Conservation (phyloP, 2,329 filamentous ascomycete species). For the Aspergillus sojae region DNA sequence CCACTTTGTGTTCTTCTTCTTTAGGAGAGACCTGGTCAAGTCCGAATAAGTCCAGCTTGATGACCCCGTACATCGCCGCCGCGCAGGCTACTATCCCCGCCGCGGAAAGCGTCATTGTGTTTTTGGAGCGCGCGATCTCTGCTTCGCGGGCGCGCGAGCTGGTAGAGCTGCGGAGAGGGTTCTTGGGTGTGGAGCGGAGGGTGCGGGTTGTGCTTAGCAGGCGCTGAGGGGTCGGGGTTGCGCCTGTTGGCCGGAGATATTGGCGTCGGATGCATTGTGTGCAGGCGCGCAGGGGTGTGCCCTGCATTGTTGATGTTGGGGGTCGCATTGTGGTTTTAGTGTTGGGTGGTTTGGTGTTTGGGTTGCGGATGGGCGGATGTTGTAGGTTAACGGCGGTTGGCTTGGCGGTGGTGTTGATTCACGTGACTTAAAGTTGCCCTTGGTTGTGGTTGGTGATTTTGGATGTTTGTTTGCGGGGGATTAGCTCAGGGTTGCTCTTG, state of each 20-base stretch:
- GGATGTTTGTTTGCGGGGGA: not conserved
- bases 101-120: conserved; percentile 37
- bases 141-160: conserved; percentile 22
- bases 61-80: conserved; percentile 44
- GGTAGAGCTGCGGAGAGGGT: conserved; percentile 33
- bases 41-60: conserved; percentile 41
- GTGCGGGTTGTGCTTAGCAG: conserved; percentile 31
- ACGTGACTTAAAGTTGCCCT: not conserved
- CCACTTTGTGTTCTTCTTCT: conserved; percentile 12
- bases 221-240: conserved; percentile 11
- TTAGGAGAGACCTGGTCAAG: conserved; percentile 16
- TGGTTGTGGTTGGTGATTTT: not conserved
- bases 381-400: not conserved
- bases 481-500: not conserved
- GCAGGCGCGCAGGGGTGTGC: conserved; percentile 30
- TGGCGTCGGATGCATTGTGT: conserved; percentile 28
- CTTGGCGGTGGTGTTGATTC: not conserved
- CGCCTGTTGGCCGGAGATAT: conserved; percentile 14
- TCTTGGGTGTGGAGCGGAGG: conserved; percentile 29
- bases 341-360: not conserved
- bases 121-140: conserved; percentile 31
- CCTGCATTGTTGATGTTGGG: conserved; percentile 13
- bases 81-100: conserved; percentile 44
- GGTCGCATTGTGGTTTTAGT: conserved; percentile 14
- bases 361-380: not conserved